phyloP scores from a whole-genome alignment of 352 stramenopile species.

The Pythium biforme region DNA sequence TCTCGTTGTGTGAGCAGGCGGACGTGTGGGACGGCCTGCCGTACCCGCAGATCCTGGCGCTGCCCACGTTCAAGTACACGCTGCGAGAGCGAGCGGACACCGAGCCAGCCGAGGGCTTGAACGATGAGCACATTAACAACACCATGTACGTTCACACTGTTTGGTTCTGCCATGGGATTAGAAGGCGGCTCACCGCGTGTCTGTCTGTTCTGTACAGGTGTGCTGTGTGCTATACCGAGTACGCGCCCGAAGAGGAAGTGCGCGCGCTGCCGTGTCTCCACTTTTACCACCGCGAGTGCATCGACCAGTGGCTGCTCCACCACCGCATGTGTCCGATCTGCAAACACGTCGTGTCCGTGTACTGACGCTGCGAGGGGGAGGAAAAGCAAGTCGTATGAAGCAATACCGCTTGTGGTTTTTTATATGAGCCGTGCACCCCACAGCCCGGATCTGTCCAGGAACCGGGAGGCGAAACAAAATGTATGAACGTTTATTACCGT shows the following conservation, averaged over 20 bases:
- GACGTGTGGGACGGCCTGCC: conserved; percentile 74
- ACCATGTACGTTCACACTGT: conserved; percentile 30
- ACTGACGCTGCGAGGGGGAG: conserved; percentile 27
- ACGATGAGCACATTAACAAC: conserved; percentile 57
- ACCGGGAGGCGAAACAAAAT: neutral
- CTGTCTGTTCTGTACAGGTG: conserved; percentile 27
- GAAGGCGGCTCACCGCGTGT: too few relatives aligned
- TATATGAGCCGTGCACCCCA: neutral
- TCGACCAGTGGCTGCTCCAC: conserved; percentile 88
- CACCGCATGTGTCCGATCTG: conserved; percentile 86
- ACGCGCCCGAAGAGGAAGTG: conserved; percentile 72
- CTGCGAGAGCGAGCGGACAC: conserved; percentile 30
- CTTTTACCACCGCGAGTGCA: conserved; percentile 89
- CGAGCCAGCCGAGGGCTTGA: conserved; percentile 22
- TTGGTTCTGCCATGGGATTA: too few relatives aligned
- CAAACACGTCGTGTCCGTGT: conserved; percentile 80
- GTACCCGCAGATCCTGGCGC: conserved; percentile 78
- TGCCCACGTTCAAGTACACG: conserved; percentile 79
- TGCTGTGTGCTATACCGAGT: conserved; percentile 84
- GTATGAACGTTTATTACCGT: conserved; percentile 18
- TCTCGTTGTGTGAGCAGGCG: conserved; percentile 24
- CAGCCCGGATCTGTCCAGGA: neutral
- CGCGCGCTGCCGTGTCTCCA: conserved; percentile 82
- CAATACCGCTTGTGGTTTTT: neutral
- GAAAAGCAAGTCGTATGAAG: conserved; percentile 7